Conservation (phyloP, 2,329 filamentous ascomycete species). For the Pezicula neosporulosa region DNA sequence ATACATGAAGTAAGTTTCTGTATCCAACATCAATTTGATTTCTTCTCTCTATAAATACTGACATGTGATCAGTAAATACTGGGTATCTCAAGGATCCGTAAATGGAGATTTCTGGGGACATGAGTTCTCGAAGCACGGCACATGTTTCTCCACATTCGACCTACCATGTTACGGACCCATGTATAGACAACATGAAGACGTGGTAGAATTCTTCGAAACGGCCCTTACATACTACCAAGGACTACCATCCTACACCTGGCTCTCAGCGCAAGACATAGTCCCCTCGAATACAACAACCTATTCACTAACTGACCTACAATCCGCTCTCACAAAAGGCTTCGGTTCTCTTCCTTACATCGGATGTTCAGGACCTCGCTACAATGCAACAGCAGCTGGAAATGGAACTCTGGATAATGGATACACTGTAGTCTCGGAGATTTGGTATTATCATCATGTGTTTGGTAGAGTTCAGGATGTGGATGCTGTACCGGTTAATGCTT, state of each 20-base stretch:
- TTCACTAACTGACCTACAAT: slow-evolving; percentile 48
- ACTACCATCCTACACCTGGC: slow-evolving; percentile 59
- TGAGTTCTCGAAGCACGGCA: slow-evolving; percentile 66
- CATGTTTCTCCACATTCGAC: slow-evolving; percentile 65
- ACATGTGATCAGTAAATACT: slow-evolving; percentile 35
- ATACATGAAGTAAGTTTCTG: slow-evolving; percentile 52
- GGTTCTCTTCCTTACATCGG: slow-evolving; percentile 57
- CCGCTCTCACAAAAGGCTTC: slow-evolving; percentile 44
- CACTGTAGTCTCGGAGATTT: slow-evolving; percentile 58
- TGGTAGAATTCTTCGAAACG: slow-evolving; percentile 62
- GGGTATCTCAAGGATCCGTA: slow-evolving; percentile 53
- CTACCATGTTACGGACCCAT: slow-evolving; percentile 59
- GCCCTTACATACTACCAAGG: slow-evolving; percentile 52
- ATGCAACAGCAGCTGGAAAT: slow-evolving; percentile 53
- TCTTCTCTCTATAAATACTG: not conserved
- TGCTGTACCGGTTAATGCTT: slow-evolving; percentile 33
- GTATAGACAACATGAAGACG: slow-evolving; percentile 53
- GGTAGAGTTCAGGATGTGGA: slow-evolving; percentile 52
- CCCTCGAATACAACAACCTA: slow-evolving; percentile 58
- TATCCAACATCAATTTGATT: slow-evolving; percentile 3
- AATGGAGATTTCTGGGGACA: slow-evolving; percentile 63
- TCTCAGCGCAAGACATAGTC: slow-evolving; percentile 47
- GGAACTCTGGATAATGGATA: slow-evolving; percentile 51
- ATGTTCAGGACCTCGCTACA: slow-evolving; percentile 57
- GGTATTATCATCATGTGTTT: slow-evolving; percentile 62